A percentile compares a stretch with the other conserved stretches of the same genome.
These are phyloP conservation scores for Xylaria sp. DNA, from an alignment of 2,329 filamentous ascomycete genomes.

Conservation along the genomic window DNA sequence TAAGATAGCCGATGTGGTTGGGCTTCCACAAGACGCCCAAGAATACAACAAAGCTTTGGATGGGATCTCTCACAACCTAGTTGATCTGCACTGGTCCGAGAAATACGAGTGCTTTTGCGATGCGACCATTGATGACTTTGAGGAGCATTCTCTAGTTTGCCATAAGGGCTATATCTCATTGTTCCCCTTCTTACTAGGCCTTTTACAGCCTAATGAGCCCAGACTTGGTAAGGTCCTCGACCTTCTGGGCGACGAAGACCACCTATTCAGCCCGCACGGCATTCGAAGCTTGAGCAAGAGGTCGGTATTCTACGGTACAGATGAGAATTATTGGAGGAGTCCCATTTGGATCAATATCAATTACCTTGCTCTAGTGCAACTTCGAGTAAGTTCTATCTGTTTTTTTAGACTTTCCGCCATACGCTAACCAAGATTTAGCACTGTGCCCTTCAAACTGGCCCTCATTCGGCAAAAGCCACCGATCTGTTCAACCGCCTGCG, in stretches of 20 bases:
- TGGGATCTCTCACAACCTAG: constrained; percentile 85
- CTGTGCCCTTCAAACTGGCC: constrained; percentile 72
- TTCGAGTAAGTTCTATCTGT: constrained; percentile 70
- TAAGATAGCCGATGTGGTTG: constrained; percentile 81
- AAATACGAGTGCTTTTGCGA: constrained; percentile 89
- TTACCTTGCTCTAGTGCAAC: constrained; percentile 82
- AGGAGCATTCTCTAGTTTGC: constrained; percentile 89
- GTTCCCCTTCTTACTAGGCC: constrained; percentile 89
- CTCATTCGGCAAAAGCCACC: constrained; percentile 74
- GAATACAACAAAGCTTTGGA: constrained; percentile 77
- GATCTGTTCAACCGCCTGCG: constrained; percentile 81
- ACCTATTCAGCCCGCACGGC: constrained; percentile 92
- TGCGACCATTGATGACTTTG: constrained; percentile 92
- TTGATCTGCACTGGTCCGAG: constrained; percentile 92
- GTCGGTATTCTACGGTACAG: constrained; percentile 85
- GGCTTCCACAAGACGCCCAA: constrained; percentile 77
- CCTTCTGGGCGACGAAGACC: constrained; percentile 80
- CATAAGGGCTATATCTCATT: constrained; percentile 97
- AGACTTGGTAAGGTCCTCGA: constrained; percentile 80
- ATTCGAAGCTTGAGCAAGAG: constrained; percentile 88
- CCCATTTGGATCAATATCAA: constrained; percentile 98
- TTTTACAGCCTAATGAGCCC: constrained; percentile 78
- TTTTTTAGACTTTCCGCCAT: constrained; percentile 12
- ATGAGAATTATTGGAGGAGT: constrained; percentile 96
- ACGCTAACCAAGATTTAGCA: constrained; percentile 57